Base-by-base conservation (phyloP, 2,329 filamentous ascomycete species). In the Monilinia fructigena region DNA sequence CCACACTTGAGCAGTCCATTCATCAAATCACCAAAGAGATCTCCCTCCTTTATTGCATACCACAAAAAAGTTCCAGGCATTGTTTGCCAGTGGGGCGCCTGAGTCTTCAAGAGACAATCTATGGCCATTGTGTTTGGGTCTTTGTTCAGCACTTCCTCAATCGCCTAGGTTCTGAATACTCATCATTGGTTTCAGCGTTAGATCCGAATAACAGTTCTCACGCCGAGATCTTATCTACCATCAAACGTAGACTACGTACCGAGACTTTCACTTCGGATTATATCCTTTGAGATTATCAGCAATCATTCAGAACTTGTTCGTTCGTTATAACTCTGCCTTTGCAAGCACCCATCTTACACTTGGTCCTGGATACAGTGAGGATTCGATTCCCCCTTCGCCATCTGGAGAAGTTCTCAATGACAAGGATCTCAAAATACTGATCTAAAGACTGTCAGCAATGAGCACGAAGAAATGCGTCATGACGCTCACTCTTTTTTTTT, bases 1-100 rank as follows among this genome's bases (percentile, higher is more conserved):
- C 94, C 50, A 89, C 93, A 0, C 92, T 98, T 72, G 92, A 97
- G 75, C 90, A 94, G 72, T 95, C 94, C 3, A 97, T 99, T 72
- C 92, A 97, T 80, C 95, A 99, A 80, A 97, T 99, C 81, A 96
- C 95, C 82, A 98, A 98, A 84, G 95, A 99, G 79, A 89, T 97
- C 61, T 98, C 95, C 1, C 85, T 99, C 67, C 84, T 99, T 23
- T 99, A 98, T 86, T 99, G 95, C 78, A 90, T 99, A 72, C 95
- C 95, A 18, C 94, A 96, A 79, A 99, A 97, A 95, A 93, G 79
- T 92, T 99, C 78, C 94, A 97, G 79, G 82, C 84, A 67, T 86
- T 97, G 73, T 99, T 99, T 78, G 91, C 91, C 61, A 88, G 86
- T 20, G 93, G 93, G 60, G n/a, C 86, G 89, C 73, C 83, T 99